Base-by-base conservation (phyloP, 176 grass and related monocot genomes). In the Paspalum notatum region DNA sequence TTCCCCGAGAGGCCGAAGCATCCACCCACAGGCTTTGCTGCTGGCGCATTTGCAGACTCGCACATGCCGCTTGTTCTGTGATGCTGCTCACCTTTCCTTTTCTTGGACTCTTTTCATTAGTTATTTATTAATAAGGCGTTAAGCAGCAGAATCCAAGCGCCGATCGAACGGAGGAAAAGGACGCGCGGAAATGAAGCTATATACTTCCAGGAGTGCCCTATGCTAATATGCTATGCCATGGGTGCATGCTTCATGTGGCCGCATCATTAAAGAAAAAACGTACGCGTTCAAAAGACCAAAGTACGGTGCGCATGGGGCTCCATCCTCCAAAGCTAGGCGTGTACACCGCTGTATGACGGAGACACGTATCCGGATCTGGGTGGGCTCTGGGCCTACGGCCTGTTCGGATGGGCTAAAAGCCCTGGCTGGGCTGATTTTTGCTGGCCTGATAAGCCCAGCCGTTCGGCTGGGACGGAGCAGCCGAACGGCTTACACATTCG, bases 241-340 rank as follows among this genome's bases (percentile, higher is more conserved):
- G 5, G 8, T 12, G 48, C 7, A 38, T 64, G 3, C 41, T 24
- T 77, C 52, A 60, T 24, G 82, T 84, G 63, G 10, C 62, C 42
- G 17, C 62, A 68, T 84, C 44, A 66, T 55, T 63, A 6, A 52
- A 6, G 32, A 65, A 9, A 18, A 76, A 83, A 76, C 39, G 68
- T 47, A 22, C 15, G 16, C 10, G 14, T 57, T 15, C 42, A 50
- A 75, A 83, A 66, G 40, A 22, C 9, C 12, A 6, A 15, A 25
- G 68, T 37, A 27, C n/a, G 8, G 12, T 3, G 43, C 4, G 3
- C 32, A 32, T 32, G 32, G 32, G 32, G 32, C 32, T 32, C 32
- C 32, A 32, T 32, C 32, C 32, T 15, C 12, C 43, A 26, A 53
- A 24, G 56, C 56, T 16, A 16, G 5, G 15, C 13, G 14, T 52